A percentile compares a stretch with the other conserved stretches of the same genome.
These are phyloP conservation scores for Stereocaulon alpinum DNA, from an alignment of 495 filamentous ascomycete genomes.

Conservation along the genomic window DNA sequence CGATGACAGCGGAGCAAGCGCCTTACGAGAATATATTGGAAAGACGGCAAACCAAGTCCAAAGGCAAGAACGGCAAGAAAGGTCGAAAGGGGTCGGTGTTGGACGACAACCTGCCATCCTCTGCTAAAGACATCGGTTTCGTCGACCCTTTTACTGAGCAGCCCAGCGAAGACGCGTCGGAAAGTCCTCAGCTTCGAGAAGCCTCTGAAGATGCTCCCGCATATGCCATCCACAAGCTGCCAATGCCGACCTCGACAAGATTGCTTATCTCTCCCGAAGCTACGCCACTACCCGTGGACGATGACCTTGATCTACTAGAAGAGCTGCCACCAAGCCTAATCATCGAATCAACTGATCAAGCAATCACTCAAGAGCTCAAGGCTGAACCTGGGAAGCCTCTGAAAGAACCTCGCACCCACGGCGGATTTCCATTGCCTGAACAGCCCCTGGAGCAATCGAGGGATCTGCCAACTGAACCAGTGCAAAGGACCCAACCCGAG, in stretches of 20 bases:
- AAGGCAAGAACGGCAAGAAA: slow-evolving; percentile 17
- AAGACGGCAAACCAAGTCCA: background rate
- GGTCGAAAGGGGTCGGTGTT: background rate
- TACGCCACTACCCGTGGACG: slow-evolving; percentile 6
- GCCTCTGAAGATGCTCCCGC: background rate
- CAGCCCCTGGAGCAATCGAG: background rate
- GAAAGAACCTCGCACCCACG: background rate
- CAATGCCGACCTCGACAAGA: background rate
- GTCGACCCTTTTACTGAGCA: background rate
- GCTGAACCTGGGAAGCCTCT: background rate
- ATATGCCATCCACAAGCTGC: background rate
- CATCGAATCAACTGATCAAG: background rate
- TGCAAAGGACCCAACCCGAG: background rate
- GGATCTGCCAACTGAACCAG: background rate
- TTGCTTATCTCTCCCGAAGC: slow-evolving; percentile 3
- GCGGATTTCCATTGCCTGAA: background rate
- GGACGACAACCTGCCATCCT: background rate
- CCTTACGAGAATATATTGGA: background rate
- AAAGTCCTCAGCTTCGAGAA: background rate
- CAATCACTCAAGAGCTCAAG: background rate
- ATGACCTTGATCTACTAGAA: slow-evolving; percentile 12
- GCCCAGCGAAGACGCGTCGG: background rate
- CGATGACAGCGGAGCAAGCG: background rate
- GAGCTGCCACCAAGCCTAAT: slow-evolving; percentile 2
- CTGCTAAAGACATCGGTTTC: background rate